These are phyloP conservation scores for Taxillus chinensis DNA, from an alignment of 164 flowering plant species.

Conservation along the genomic window DNA sequence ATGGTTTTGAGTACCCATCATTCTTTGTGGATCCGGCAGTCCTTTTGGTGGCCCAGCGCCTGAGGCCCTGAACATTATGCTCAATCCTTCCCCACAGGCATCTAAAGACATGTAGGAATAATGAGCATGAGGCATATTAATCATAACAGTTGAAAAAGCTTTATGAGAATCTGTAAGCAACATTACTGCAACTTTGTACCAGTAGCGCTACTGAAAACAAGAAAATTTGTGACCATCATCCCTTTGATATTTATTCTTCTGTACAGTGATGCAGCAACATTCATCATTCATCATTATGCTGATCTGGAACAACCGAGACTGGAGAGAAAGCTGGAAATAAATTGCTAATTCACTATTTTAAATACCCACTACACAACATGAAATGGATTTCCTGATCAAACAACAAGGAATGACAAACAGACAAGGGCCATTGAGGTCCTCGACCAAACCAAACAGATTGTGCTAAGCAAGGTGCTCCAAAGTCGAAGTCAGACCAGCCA, in stretches of 20 bases:
- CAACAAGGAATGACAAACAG: no score
- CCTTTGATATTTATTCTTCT: conserved; percentile 42
- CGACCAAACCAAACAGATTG: no score
- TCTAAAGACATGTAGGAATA: conserved; percentile 19
- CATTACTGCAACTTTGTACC: conserved; percentile 19
- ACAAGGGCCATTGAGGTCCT: no score
- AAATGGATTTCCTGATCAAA: no score
- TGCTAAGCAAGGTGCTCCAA: no score
- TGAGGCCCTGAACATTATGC: conserved; percentile 38
- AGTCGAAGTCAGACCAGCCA: no score
- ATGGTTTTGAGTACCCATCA: conserved; percentile 91
- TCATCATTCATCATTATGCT: conserved; percentile 16
- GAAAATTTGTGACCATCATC: conserved; percentile 35
- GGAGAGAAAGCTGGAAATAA: no score
- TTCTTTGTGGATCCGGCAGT: conserved; percentile 92
- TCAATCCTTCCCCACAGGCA: conserved; percentile 53
- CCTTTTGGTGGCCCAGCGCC: conserved; percentile 92
- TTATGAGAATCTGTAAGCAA: no score
- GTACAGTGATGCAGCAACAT: conserved; percentile 36
- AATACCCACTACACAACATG: no score
- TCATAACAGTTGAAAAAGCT: no score
- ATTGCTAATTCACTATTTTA: no score
- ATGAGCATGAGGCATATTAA: not conserved
- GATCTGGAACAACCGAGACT: no score
- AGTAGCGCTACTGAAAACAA: conserved; percentile 31